Evolutionary conservation across 2,329 filamentous ascomycete species (phyloP).

Genomic region (Botrytis galanthina): DNA sequence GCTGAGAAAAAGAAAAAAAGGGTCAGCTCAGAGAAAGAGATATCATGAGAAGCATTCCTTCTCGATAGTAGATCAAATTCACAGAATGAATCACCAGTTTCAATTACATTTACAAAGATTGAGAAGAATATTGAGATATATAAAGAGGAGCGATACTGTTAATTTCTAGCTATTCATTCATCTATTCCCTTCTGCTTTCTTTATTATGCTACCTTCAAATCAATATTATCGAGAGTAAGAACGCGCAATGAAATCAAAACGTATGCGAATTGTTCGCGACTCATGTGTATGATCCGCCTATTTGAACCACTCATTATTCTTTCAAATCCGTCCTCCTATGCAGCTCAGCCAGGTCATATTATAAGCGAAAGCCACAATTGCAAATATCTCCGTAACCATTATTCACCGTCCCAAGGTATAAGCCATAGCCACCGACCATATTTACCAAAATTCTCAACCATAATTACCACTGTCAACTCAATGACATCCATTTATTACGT

Average conservation of each 20-base stretch:
- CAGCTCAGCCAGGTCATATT: not conserved
- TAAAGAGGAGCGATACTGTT: not conserved
- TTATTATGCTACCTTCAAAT: not conserved
- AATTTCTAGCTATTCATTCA: not conserved
- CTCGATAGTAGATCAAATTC: not conserved
- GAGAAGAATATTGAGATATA: not conserved
- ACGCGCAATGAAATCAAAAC: not conserved
- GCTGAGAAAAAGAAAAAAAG: no score
- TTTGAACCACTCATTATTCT: not conserved
- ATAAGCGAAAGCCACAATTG: not conserved
- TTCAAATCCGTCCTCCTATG: not conserved
- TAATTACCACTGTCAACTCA: not conserved
- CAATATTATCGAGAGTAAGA: not conserved
- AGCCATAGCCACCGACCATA: not conserved
- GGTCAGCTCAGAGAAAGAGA: no score
- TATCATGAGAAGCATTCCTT: no score
- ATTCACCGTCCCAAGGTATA: not conserved
- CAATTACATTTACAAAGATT: not conserved
- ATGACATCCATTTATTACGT: not conserved
- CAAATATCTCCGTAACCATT: not conserved
- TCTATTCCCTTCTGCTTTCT: not conserved
- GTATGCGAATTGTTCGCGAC: not conserved
- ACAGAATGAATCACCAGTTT: not conserved
- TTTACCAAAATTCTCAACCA: slow-evolving; percentile 1
- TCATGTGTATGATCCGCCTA: not conserved